Evolutionary conservation across 768 basidiomycete genomes (phyloP).

Genomic region (Tricholoma sp.): DNA sequence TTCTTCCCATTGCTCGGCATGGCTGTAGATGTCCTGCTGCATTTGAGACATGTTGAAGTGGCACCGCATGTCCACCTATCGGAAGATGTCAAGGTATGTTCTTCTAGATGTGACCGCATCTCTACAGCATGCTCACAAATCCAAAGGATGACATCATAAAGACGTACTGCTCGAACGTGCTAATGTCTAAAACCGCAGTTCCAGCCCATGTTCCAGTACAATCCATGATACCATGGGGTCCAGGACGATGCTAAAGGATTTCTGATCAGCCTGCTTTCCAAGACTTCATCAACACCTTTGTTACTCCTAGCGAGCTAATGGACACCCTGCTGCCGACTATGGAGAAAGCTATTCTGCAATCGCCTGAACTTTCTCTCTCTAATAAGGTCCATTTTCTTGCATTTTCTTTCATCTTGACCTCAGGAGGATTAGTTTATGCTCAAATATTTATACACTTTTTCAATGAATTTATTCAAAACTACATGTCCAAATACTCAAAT

Average conservation of each 20-base stretch:
- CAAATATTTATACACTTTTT: too few relatives aligned
- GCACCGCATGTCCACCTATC: slow-evolving; percentile 37
- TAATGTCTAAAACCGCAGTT: slow-evolving; percentile 64
- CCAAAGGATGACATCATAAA: slow-evolving; percentile 50
- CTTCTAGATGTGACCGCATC: not conserved
- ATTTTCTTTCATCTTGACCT: too few relatives aligned
- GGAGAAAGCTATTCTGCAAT: slow-evolving; percentile 76
- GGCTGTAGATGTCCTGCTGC: slow-evolving; percentile 63
- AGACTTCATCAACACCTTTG: slow-evolving; percentile 54
- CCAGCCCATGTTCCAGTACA: slow-evolving; percentile 56
- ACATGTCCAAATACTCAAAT: too few relatives aligned
- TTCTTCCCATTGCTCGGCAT: slow-evolving; percentile 57
- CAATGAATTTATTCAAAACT: too few relatives aligned
- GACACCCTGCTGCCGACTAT: slow-evolving; percentile 59
- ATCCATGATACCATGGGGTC: slow-evolving; percentile 1
- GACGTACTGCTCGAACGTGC: slow-evolving; percentile 53
- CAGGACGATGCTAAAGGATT: slow-evolving; percentile 3
- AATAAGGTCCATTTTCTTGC: slow-evolving; percentile 35
- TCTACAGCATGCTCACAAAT: not conserved
- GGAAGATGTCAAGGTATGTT: slow-evolving; percentile 40
- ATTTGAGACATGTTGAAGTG: slow-evolving; percentile 53
- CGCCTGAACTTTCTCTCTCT: slow-evolving; percentile 71
- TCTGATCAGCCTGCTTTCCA: slow-evolving; percentile 41
- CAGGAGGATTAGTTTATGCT: too few relatives aligned
- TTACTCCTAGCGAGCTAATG: slow-evolving; percentile 47